Conservation (phyloP, 768 basidiomycete genomes). For the Rhodotorula paludigena region DNA sequence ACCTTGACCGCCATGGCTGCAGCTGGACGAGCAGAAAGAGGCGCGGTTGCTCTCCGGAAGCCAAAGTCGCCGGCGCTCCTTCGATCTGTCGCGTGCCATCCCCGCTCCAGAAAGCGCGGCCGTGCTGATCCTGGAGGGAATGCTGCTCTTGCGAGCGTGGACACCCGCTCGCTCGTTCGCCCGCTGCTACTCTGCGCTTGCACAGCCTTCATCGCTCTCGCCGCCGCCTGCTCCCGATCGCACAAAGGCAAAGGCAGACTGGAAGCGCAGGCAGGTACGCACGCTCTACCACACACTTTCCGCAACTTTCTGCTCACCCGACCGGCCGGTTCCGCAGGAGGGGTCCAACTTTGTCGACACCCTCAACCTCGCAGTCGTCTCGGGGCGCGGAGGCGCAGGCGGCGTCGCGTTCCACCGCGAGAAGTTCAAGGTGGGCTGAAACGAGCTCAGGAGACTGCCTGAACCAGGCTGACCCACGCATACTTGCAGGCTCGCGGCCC, state of each 20-base stretch:
- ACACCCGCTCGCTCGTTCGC: too few species aligned
- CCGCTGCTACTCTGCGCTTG: not conserved
- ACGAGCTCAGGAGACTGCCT: accelerated
- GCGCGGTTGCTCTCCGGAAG: too few species aligned
- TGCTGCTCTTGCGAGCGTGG: too few species aligned
- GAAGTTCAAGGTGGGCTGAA: constrained; percentile 69
- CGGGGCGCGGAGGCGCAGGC: constrained; percentile 82
- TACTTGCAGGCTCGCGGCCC: constrained; percentile 49
- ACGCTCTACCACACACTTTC: too few species aligned
- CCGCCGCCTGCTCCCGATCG: not conserved
- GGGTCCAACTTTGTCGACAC: constrained; percentile 35
- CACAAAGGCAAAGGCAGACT: constrained; percentile 32
- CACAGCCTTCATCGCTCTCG: not conserved
- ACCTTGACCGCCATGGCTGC: constrained; percentile 10
- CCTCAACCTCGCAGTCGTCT: constrained; percentile 18
- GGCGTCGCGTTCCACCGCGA: constrained; percentile 90
- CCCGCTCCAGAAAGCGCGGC: too few species aligned
- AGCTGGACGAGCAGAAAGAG: not conserved
- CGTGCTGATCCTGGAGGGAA: too few species aligned
- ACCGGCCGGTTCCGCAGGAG: not conserved
- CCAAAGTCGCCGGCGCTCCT: too few species aligned
- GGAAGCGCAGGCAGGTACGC: constrained; percentile 31
- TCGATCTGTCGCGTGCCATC: too few species aligned
- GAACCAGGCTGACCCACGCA: too few species aligned
- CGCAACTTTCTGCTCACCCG: not conserved